phyloP scores from a whole-genome alignment of 2,329 filamentous ascomycete genomes.

The Aureobasidium namibiae region DNA sequence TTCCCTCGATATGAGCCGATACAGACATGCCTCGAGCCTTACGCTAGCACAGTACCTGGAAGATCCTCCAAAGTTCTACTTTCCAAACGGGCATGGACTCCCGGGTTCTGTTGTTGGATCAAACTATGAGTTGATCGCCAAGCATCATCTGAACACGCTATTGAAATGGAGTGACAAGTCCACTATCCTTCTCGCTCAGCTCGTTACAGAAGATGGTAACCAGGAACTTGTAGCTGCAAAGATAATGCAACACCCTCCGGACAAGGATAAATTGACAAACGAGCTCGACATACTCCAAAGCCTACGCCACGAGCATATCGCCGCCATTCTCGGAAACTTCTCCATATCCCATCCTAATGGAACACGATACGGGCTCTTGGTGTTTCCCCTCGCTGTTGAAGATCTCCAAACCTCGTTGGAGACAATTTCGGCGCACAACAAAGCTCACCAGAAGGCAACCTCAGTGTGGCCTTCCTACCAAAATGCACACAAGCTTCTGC shows the following conservation, averaged over 20 bases:
- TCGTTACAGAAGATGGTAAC: background rate
- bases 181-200: background rate
- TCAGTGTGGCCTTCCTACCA: background rate
- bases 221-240: background rate
- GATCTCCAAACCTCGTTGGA: background rate
- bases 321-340: background rate
- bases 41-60: background rate
- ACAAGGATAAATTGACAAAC: background rate
- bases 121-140: background rate
- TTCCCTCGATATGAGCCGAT: background rate
- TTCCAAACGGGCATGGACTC: background rate
- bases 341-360: too few relatives aligned
- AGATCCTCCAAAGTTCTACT: background rate
- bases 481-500: background rate
- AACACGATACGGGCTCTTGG: background rate
- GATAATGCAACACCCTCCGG: background rate
- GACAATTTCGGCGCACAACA: background rate
- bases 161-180: background rate
- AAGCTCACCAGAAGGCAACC: background rate
- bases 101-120: background rate
- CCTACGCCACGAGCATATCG: background rate
- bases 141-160: background rate
- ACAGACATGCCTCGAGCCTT: background rate
- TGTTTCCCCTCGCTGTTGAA: background rate
- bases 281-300: background rate